phyloP scores from a whole-genome alignment of 1,284 basidiomycete genomes.

The Microbotryum scabiosae region DNA sequence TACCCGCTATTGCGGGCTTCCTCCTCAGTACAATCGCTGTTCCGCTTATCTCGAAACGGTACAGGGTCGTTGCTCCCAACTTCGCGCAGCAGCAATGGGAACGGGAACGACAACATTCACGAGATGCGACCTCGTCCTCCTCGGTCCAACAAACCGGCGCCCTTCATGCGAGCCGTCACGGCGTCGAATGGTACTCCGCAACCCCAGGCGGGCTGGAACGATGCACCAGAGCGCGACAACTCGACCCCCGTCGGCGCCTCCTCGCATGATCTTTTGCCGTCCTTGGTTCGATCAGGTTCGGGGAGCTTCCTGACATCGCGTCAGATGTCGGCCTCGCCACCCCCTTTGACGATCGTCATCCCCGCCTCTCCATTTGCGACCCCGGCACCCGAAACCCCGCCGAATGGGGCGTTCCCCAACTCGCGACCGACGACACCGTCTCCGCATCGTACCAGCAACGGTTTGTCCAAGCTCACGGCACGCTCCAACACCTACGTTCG shows the following conservation, averaged over 20 bases:
- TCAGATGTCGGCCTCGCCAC: too few relatives aligned
- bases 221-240: conserved; percentile 9
- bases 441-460: too few relatives aligned
- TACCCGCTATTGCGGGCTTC: conserved; percentile 10
- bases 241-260: conserved; percentile 1
- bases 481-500: too few relatives aligned
- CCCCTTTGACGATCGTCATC: too few relatives aligned
- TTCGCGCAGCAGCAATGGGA: background rate
- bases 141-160: conserved; percentile 17
- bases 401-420: too few relatives aligned
- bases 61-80: background rate
- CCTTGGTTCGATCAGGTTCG: too few relatives aligned
- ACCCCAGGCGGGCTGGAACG: conserved; percentile 15
- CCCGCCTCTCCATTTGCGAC: too few relatives aligned
- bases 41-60: background rate
- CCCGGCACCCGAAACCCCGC: too few relatives aligned
- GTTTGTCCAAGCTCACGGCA: too few relatives aligned
- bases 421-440: too few relatives aligned
- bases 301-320: too few relatives aligned
- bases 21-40: conserved; percentile 2
- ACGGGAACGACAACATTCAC: background rate
- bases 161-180: conserved; percentile 16
- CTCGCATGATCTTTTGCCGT: background rate
- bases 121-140: conserved; percentile 18
- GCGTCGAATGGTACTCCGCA: background rate